These are phyloP conservation scores for Emergomyces orientalis DNA, from an alignment of 2,329 filamentous ascomycete genomes.

Conservation along the genomic window DNA sequence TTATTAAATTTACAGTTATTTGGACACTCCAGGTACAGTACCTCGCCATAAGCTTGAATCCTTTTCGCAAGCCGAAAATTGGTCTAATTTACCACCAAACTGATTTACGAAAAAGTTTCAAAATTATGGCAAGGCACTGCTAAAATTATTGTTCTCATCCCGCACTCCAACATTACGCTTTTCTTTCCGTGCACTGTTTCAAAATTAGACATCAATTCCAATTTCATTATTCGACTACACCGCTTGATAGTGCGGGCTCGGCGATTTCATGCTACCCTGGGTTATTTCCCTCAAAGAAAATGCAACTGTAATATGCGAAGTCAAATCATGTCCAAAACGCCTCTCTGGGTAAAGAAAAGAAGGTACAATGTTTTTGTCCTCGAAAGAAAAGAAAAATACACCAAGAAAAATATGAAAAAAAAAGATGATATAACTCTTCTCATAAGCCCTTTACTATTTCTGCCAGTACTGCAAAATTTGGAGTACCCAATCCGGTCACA, in stretches of 20 bases:
- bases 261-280: not conserved
- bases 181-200: not conserved
- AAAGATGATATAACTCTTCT: not conserved
- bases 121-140: too few relatives aligned
- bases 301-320: not conserved
- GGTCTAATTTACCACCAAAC: too few relatives aligned
- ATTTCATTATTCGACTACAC: not conserved
- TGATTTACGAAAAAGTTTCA: too few relatives aligned
- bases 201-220: not conserved
- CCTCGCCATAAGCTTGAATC: too few relatives aligned
- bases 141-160: too few relatives aligned
- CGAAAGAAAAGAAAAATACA: not conserved
- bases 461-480: slow-evolving; percentile 17
- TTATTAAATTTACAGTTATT: too few relatives aligned
- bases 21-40: too few relatives aligned
- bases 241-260: not conserved
- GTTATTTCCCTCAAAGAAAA: not conserved
- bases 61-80: too few relatives aligned
- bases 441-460: not conserved
- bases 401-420: not conserved
- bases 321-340: not conserved
- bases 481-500: slow-evolving; percentile 37
- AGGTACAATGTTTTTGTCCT: not conserved
- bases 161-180: too few relatives aligned
- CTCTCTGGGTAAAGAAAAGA: not conserved